Evolutionary conservation across 768 basidiomycete genomes (phyloP).

Genomic region (Kondoa subrosea): DNA sequence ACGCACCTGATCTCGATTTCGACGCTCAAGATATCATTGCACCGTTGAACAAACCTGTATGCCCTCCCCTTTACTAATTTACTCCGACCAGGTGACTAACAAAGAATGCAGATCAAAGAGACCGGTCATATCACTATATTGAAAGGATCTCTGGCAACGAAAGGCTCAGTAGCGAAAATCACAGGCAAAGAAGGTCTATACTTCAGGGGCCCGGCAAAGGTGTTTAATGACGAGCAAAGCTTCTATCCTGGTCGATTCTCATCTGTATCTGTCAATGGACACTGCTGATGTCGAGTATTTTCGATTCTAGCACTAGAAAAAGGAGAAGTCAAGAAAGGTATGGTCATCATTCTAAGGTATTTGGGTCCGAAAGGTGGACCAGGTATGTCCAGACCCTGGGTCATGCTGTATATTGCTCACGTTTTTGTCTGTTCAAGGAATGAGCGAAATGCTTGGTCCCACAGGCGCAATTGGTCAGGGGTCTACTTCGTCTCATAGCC

Average conservation of each 20-base stretch:
- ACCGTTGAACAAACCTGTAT: conserved; percentile 46
- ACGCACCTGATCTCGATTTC: conserved; percentile 22
- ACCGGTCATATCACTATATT: conserved; percentile 78
- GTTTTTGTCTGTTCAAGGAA: background rate
- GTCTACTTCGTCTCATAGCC: too few relatives aligned
- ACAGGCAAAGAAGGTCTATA: conserved; percentile 77
- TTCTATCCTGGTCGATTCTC: conserved; percentile 65
- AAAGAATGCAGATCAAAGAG: conserved; percentile 44
- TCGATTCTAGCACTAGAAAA: conserved; percentile 53
- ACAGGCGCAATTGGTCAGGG: conserved; percentile 32
- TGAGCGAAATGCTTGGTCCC: background rate
- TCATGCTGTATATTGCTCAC: background rate
- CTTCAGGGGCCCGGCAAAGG: conserved; percentile 47
- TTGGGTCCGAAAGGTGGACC: conserved; percentile 51
- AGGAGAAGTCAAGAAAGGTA: conserved; percentile 52
- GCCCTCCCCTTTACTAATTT: background rate
- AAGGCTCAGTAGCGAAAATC: conserved; percentile 73
- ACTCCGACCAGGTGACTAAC: background rate
- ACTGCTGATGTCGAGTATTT: too few relatives aligned
- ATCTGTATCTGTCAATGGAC: too few relatives aligned
- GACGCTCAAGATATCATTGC: conserved; percentile 58
- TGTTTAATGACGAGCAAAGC: conserved; percentile 38
- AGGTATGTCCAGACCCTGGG: background rate
- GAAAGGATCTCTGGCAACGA: conserved; percentile 74
- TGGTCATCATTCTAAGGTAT: conserved; percentile 63